phyloP scores from a whole-genome alignment of 208 protist genomes.

The Crithidia sp. region DNA sequence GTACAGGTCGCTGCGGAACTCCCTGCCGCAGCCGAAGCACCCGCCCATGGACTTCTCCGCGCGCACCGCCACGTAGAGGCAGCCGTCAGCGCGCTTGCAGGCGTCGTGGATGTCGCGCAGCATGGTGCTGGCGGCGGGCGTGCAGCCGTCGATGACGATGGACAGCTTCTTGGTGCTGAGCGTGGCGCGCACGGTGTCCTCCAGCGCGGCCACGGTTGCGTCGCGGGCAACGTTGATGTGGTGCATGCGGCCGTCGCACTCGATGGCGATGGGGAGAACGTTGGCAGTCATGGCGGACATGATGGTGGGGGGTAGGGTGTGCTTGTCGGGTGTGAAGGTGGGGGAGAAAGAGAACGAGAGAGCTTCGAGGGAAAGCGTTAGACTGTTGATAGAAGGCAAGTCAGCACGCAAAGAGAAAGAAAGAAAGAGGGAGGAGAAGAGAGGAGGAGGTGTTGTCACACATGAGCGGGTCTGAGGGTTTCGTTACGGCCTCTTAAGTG shows the following conservation, averaged over 20 bases:
- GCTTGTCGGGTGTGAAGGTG: neutral
- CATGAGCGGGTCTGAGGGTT: too few relatives aligned
- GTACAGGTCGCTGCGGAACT: neutral
- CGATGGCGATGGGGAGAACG: conserved; percentile 6
- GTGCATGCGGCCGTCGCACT: conserved; percentile 4
- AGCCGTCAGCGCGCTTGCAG: conserved; percentile 30
- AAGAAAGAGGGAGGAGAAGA: too few relatives aligned
- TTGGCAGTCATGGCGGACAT: conserved; percentile 8
- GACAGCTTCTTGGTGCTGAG: conserved; percentile 12
- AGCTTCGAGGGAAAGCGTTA: too few relatives aligned
- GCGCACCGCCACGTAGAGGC: conserved; percentile 11
- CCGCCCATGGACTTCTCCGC: conserved; percentile 2
- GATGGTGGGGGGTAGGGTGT: neutral
- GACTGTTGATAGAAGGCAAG: too few relatives aligned
- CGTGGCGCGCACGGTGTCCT: conserved; percentile 22
- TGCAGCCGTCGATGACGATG: conserved; percentile 20
- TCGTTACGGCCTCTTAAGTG: too few relatives aligned
- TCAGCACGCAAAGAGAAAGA: too few relatives aligned
- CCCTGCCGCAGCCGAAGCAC: neutral
- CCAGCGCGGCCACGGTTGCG: conserved; percentile 25
- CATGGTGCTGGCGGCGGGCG: conserved; percentile 22
- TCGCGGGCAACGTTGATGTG: conserved; percentile 14
- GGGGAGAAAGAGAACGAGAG: neutral
- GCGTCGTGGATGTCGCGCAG: conserved; percentile 20
- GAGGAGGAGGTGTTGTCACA: too few relatives aligned